Evolutionary conservation across 2,329 filamentous ascomycete genomes (phyloP).

Genomic region (Exophiala phaeomuriformis): DNA sequence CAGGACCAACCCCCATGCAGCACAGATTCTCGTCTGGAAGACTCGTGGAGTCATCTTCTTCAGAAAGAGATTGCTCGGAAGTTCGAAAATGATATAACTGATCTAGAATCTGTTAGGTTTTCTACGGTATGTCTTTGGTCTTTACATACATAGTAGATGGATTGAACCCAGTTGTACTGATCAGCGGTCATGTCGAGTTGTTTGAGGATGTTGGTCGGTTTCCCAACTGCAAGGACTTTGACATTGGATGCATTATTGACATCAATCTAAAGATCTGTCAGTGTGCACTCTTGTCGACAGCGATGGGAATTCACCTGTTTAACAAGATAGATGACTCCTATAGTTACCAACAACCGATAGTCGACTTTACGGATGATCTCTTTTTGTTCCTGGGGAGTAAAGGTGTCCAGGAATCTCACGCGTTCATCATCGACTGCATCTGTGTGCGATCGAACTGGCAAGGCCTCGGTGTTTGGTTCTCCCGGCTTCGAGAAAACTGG

Average conservation of each 20-base stretch:
- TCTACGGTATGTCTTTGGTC: too few species aligned
- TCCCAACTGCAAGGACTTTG: constrained; percentile 34
- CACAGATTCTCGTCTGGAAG: constrained; percentile 33
- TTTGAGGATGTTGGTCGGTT: constrained; percentile 33
- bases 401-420: background rate
- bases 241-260: constrained; percentile 29
- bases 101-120: background rate
- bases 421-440: background rate
- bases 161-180: constrained; percentile 37
- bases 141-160: constrained; percentile 35
- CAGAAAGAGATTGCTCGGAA: constrained; percentile 34
- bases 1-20: constrained; percentile 53
- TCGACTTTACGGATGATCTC: background rate
- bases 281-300: background rate
- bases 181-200: constrained; percentile 37
- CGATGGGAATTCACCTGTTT: background rate
- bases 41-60: constrained; percentile 31
- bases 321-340: background rate
- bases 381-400: background rate
- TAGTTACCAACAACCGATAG: background rate
- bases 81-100: constrained; percentile 31
- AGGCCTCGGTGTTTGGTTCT: background rate
- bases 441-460: background rate
- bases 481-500: background rate
- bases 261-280: background rate